Evolutionary conservation across 306 rosid genomes (phyloP), one percentile per base, ranked within the genome.

Genomic region (Gillenia trifoliata): DNA sequence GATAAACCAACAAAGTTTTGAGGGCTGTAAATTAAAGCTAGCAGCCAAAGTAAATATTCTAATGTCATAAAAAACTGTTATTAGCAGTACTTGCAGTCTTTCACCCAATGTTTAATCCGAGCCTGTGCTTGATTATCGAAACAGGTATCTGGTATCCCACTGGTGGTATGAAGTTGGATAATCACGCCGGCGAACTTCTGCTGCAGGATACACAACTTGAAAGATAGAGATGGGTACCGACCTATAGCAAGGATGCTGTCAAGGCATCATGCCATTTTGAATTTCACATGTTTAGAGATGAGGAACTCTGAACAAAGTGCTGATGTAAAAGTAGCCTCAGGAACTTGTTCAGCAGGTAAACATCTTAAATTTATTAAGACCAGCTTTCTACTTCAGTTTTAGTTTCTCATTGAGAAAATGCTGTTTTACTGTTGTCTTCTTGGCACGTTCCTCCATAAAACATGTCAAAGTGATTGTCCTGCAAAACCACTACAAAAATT

Each of bases 91-190:
- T 34, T 8, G 8, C 71, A 63, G 57, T 64, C 60, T 40, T 17
- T 43, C 47, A 61, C 38, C 26, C 26, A 20, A 31, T 61, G 29
- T 70, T 72, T 59, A 69, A 68, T 68, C 66, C 36, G 64, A 28
- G 8, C n/a, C 71, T 23, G 78, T 56, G 30, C 62, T 25, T 80
- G 68, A 34, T 73, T 41, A 17, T 67, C 72, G 49, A 74, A 83
- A 66, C 82, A 94, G 98, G 94, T 94, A 26, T 82, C 97, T 10
- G 97, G 97, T 86, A 94, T 94, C 73, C n/a, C 97, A 94, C 83
- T 94, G 98, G 98, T 91, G 96, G 97, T 94, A 90, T 63, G 80
- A 76, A 61, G 66, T 87, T 22, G 92, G 25, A 88, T 41, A 85
- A 47, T 74, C 98, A 94, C 75, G 98, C 97, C 5, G 92, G 91